Conservation (phyloP, 441 rosid species). For the Croton setiger region DNA sequence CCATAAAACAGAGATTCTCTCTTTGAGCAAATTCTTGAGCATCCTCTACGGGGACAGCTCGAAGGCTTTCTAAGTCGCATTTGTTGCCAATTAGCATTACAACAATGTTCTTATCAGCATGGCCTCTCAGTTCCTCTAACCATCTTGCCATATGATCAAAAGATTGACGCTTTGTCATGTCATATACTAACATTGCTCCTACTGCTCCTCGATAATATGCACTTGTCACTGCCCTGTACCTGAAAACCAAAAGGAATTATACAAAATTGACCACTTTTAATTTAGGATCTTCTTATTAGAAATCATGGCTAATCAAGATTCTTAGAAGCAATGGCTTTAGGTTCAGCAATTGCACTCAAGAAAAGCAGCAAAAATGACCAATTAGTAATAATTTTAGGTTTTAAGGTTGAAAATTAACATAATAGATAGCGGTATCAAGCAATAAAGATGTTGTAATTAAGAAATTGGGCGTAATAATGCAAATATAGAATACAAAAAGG, state of each 20-base stretch:
- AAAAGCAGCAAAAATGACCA: no score
- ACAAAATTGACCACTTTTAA: no score
- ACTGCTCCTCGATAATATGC: conserved; percentile 78
- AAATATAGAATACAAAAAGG: no score
- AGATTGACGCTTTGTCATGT: conserved; percentile 43
- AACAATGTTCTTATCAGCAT: conserved; percentile 58
- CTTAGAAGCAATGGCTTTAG: no score
- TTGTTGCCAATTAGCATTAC: conserved; percentile 92
- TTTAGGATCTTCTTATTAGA: no score
- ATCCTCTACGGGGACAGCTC: conserved; percentile 70
- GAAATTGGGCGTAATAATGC: no score
- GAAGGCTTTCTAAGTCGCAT: conserved; percentile 66
- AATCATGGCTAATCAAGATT: no score
- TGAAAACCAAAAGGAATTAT: conserved; percentile 9
- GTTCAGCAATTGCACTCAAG: no score
- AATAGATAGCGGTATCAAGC: no score
- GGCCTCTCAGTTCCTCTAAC: conserved; percentile 50
- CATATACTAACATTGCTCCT: conserved; percentile 62
- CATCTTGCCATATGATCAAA: conserved; percentile 50
- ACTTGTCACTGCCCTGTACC: conserved; percentile 77
- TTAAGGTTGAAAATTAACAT: no score
- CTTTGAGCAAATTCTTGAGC: conserved; percentile 75
- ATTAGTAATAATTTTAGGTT: no score
- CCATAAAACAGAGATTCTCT: conserved; percentile 81
- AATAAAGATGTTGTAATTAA: no score